Evolutionary conservation across 2,329 filamentous ascomycete species (phyloP).

Genomic region (Zymoseptoria tritici): DNA sequence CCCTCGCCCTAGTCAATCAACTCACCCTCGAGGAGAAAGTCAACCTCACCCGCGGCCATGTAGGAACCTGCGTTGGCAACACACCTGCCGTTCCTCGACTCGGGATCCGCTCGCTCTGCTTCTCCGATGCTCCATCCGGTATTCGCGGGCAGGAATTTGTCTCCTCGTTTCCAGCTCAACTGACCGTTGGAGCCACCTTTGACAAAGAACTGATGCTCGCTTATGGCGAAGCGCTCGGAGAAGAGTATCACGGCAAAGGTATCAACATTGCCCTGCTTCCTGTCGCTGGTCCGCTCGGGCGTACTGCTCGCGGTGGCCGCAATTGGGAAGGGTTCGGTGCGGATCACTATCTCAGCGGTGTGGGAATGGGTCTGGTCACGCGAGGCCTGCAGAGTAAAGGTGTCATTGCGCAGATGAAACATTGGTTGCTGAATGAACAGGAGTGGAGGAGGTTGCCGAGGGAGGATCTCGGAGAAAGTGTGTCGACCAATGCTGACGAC

Average conservation of each 20-base stretch:
- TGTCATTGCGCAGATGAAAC: constrained; percentile 40
- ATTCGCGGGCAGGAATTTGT: constrained; percentile 66
- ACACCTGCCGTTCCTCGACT: constrained; percentile 63
- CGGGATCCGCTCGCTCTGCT: constrained; percentile 54
- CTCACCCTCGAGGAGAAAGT: constrained; percentile 31
- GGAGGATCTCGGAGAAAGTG: constrained; percentile 11
- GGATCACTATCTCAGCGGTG: constrained; percentile 55
- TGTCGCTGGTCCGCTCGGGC: constrained; percentile 52
- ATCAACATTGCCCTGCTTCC: constrained; percentile 50
- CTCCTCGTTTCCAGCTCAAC: constrained; percentile 72
- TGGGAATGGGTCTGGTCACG: constrained; percentile 44
- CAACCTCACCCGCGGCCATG: constrained; percentile 28
- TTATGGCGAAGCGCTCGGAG: constrained; percentile 47
- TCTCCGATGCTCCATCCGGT: constrained; percentile 38
- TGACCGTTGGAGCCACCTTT: constrained; percentile 49
- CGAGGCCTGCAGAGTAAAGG: constrained; percentile 43
- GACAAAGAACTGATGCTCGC: constrained; percentile 47
- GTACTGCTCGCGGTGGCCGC: constrained; percentile 21
- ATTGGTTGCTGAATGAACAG: constrained; percentile 51
- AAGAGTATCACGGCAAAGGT: constrained; percentile 28
- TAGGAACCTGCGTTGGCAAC: constrained; percentile 59
- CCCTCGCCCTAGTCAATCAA: constrained; percentile 26
- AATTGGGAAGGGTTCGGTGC: constrained; percentile 56
- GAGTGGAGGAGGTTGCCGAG: constrained; percentile 41
- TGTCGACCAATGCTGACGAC: constrained; percentile 55